phyloP scores from a whole-genome alignment of 2,329 filamentous ascomycete genomes.

The Zalaria obscura region DNA sequence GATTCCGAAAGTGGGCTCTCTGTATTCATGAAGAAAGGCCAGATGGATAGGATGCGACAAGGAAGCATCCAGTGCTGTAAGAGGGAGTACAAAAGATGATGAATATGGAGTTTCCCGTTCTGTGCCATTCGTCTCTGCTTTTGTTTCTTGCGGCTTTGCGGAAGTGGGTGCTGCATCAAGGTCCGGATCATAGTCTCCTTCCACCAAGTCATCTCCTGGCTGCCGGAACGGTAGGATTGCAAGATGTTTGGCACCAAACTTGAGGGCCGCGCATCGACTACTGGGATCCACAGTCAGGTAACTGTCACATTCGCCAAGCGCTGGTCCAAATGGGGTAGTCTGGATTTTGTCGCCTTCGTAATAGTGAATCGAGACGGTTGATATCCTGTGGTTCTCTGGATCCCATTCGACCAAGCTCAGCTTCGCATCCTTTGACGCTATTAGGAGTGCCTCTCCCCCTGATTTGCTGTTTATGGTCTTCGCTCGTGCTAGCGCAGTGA shows the following conservation, averaged over 20 bases:
- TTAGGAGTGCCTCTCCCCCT: constrained; percentile 68
- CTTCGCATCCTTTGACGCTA: constrained; percentile 84
- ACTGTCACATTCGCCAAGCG: constrained; percentile 62
- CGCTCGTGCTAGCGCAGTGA: constrained; percentile 70
- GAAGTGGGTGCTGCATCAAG: constrained; percentile 25
- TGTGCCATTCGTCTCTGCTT: constrained; percentile 19
- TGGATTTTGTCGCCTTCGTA: constrained; percentile 89
- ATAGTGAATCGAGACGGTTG: constrained; percentile 90
- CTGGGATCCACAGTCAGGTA: constrained; percentile 79
- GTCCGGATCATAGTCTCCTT: constrained; percentile 81
- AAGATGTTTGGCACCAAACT: constrained; percentile 77
- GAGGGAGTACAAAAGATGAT: constrained; percentile 81
- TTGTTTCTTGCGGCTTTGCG: constrained; percentile 7
- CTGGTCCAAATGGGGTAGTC: constrained; percentile 66
- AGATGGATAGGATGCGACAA: constrained; percentile 83
- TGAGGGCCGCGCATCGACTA: constrained; percentile 85
- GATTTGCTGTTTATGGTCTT: constrained; percentile 59
- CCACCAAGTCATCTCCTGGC: constrained; percentile 71
- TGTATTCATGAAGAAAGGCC: constrained; percentile 89
- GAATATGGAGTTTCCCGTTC: constrained; percentile 54
- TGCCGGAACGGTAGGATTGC: constrained; percentile 91
- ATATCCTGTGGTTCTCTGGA: constrained; percentile 60
- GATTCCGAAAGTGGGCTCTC: constrained; percentile 93
- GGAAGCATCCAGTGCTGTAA: constrained; percentile 76
- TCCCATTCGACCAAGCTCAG: constrained; percentile 92